Conservation (phyloP, 495 filamentous ascomycete species). For the Neurospora sp. region DNA sequence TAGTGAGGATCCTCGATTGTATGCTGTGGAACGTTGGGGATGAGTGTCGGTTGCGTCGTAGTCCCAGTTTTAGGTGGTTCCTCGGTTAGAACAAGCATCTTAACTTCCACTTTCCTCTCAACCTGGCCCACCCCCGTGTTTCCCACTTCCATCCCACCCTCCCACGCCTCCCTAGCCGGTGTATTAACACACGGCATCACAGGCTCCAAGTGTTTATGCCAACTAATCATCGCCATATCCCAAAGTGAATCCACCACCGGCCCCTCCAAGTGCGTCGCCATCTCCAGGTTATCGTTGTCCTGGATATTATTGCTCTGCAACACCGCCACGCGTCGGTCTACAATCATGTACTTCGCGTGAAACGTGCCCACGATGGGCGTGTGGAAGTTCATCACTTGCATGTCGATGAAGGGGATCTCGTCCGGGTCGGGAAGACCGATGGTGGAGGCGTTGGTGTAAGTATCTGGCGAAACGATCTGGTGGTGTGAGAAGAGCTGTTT, state of each 20-base stretch:
- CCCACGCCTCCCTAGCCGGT: conserved; percentile 31
- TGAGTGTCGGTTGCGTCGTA: conserved; percentile 2
- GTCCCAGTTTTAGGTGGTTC: background rate
- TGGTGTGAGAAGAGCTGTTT: conserved; percentile 56
- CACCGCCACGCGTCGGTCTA: conserved; percentile 58
- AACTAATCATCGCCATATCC: conserved; percentile 61
- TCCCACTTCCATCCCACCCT: conserved; percentile 3
- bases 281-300: conserved; percentile 70
- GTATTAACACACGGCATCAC: conserved; percentile 45
- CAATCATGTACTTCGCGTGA: conserved; percentile 67
- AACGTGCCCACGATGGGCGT: conserved; percentile 64
- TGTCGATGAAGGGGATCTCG: conserved; percentile 60
- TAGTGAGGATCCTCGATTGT: conserved; percentile 50
- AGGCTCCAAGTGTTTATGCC: conserved; percentile 54
- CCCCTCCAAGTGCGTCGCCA: conserved; percentile 70
- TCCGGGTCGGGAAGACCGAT: conserved; percentile 49
- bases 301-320: conserved; percentile 70
- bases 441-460: conserved; percentile 40
- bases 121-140: background rate
- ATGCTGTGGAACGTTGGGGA: conserved; percentile 42
- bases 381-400: conserved; percentile 68
- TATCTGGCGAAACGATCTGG: conserved; percentile 44
- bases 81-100: background rate
- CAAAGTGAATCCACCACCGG: conserved; percentile 67
- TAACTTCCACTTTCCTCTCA: background rate